Evolutionary conservation across 1,284 basidiomycete genomes (phyloP).

Genomic region (Trichosporon inkin): DNA sequence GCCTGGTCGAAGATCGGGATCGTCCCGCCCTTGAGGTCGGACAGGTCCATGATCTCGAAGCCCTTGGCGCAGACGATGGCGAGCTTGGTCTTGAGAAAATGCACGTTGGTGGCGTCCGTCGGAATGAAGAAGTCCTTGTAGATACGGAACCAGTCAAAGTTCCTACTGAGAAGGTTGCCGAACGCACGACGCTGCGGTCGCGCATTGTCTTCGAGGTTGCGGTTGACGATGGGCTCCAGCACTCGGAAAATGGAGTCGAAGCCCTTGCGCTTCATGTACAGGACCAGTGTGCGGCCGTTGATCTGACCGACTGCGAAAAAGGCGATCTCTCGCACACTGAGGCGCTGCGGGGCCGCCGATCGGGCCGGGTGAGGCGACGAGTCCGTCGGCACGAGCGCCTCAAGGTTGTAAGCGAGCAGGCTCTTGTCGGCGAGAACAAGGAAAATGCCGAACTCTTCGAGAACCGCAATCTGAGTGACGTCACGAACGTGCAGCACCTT

Average conservation of each 20-base stretch:
- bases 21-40: conserved; percentile 79
- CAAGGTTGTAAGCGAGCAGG: conserved; percentile 78
- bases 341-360: conserved; percentile 63
- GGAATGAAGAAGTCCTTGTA: conserved; percentile 92
- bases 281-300: conserved; percentile 76
- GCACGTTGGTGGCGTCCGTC: conserved; percentile 78
- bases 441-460: conserved; percentile 93
- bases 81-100: conserved; percentile 86
- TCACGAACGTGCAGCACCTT: conserved; percentile 83
- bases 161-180: conserved; percentile 68
- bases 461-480: conserved; percentile 89
- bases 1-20: conserved; percentile 63
- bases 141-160: conserved; percentile 85
- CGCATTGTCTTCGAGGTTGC: conserved; percentile 70
- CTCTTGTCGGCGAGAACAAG: conserved; percentile 79
- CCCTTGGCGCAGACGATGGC: conserved; percentile 87
- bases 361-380: conserved; percentile 33
- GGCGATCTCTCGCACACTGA: conserved; percentile 76
- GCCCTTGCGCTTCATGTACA: conserved; percentile 94
- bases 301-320: conserved; percentile 91
- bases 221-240: conserved; percentile 82
- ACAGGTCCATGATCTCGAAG: conserved; percentile 95
- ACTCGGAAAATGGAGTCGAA: conserved; percentile 88
- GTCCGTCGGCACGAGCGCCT: conserved; percentile 83
- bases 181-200: conserved; percentile 56